Base-by-base conservation (phyloP, 1,284 basidiomycete species). In the Cryptococcus sp. region DNA sequence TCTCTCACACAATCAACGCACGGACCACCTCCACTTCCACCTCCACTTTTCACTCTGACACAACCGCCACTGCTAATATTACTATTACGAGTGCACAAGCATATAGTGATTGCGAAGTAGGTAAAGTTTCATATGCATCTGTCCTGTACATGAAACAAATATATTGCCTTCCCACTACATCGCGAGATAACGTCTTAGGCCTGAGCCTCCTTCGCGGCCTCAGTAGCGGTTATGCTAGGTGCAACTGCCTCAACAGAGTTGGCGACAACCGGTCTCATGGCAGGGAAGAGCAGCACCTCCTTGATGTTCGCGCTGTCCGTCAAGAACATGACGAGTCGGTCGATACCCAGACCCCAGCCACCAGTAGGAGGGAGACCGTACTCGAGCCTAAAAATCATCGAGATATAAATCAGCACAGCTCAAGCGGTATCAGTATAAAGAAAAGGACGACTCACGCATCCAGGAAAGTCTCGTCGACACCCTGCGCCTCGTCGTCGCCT, bases 401-500 rank as follows among this genome's bases (percentile, higher is more conserved):
- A 35, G 31, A 35, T 35, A 8, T 31, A 35, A 5, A 35, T 35
- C 31, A 35, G 31, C 13, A 35, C 31, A 8, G 31, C 31, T 35
- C 31, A 35, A 35, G 13, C 31, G 31, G 8, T 35, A 35, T 13
- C 10, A n/a, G 2, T 10, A 35, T 10, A 20, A 42, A 5, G 0
- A 35, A 22, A 25, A 40, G 20, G 8, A 25, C 13, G 16, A 84
- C 88, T 74, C 79, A 91, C 88, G 91, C 90, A 74, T 94, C 88
- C 55, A 96, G 85, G 74, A 91, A 97, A 6, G 88, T 90, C 82
- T 96, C 93, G 71, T 99, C 96, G 60, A 98, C 86, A 38, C 90
- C 93, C 81, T 98, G 95, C 8, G 95, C 95, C 80, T 99, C 96
- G 59, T 99, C 96, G 73, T 99, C 95, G 61, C 95, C 95, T 61